Conservation (phyloP, 208 protist genomes). For the Trypanosoma platydactyli region DNA sequence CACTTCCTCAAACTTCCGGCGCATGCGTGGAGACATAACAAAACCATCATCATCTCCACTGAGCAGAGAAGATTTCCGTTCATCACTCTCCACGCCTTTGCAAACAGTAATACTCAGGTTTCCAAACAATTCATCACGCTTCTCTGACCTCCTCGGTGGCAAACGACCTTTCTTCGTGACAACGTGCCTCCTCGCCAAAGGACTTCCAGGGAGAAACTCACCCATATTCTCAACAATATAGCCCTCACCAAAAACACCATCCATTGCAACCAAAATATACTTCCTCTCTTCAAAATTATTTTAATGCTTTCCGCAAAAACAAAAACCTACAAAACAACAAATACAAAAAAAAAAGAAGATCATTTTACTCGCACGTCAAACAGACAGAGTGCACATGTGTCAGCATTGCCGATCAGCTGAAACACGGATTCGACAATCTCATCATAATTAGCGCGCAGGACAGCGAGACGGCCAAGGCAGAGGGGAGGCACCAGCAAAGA, state of each 20-base stretch:
- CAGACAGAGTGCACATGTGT: conserved; percentile 36
- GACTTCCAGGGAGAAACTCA: conserved; percentile 7
- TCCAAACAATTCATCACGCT: neutral
- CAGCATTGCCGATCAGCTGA: conserved; percentile 42
- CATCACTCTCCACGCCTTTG: neutral
- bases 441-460: conserved; percentile 34
- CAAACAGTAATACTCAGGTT: neutral
- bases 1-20: neutral
- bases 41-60: conserved; percentile 2
- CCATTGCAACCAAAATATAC: too few relatives aligned
- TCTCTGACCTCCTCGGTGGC: neutral
- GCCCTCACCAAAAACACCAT: neutral
- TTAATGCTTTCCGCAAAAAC: conserved; percentile 2
- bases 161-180: neutral
- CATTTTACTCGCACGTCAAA: conserved; percentile 34
- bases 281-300: too few relatives aligned
- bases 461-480: too few relatives aligned
- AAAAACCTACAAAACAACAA: conserved; percentile 18
- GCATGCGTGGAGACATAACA: conserved; percentile 7
- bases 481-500: conserved; percentile 2
- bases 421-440: conserved; percentile 57
- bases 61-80: too few relatives aligned
- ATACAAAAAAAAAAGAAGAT: conserved; percentile 1
- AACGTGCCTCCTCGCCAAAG: neutral
- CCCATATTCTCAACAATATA: conserved; percentile 9